Evolutionary conservation across 352 stramenopile genomes (phyloP).

Genomic region (Phytophthora syringae): DNA sequence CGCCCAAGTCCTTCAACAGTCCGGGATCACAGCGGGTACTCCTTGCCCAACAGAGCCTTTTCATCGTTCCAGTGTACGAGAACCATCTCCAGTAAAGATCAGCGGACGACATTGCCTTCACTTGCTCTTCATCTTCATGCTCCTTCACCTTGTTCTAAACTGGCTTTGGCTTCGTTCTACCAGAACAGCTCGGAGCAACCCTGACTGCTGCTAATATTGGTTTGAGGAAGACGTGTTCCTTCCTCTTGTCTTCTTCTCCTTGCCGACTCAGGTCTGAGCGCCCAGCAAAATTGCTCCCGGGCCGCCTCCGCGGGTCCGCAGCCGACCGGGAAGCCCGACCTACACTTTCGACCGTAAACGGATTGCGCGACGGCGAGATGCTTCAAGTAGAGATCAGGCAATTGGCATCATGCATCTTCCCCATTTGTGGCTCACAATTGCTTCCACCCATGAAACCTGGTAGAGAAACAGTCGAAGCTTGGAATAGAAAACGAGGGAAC

Average conservation of each 20-base stretch:
- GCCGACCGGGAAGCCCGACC: not conserved
- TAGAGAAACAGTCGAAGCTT: too few relatives aligned
- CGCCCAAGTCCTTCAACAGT: slow-evolving; percentile 54
- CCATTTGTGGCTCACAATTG: not conserved
- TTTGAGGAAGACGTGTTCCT: too few relatives aligned
- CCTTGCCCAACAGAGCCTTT: slow-evolving; percentile 41
- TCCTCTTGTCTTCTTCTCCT: too few relatives aligned
- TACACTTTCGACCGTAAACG: not conserved
- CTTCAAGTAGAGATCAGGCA: not conserved
- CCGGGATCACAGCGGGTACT: slow-evolving; percentile 49
- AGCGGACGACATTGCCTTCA: slow-evolving; percentile 51
- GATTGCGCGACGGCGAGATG: not conserved
- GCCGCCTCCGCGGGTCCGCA: not conserved
- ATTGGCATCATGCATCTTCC: too few relatives aligned
- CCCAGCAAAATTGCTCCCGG: too few relatives aligned
- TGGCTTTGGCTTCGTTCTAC: too few relatives aligned
- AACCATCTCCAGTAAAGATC: slow-evolving; percentile 69
- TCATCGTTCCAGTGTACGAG: slow-evolving; percentile 59
- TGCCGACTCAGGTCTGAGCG: too few relatives aligned
- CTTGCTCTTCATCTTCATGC: slow-evolving; percentile 20
- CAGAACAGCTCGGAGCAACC: too few relatives aligned
- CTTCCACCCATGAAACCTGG: too few relatives aligned
- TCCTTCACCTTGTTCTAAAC: slow-evolving; percentile 69
- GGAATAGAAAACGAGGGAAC: slow-evolving; percentile 14
- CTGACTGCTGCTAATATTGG: too few relatives aligned